Base-by-base conservation (phyloP, 805 yeast genomes). In the Candida sonorensis region DNA sequence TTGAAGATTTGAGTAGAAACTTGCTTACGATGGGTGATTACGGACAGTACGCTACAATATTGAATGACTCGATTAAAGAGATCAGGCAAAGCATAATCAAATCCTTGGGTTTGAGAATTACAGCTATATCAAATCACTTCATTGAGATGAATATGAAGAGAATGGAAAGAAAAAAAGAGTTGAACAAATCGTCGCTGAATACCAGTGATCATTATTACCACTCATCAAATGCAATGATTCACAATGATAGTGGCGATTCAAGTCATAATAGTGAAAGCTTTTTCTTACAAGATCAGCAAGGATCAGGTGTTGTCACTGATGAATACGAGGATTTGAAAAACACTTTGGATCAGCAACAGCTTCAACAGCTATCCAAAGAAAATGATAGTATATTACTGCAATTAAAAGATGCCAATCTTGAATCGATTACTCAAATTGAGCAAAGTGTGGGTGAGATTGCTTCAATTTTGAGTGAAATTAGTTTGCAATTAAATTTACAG, bases 401-500 rank as follows among this genome's bases (percentile, higher is more conserved):
- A 27, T 52, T 71, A 31, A 81, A 81, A 44, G 59, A 72, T n/a
- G 70, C 69, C 30, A 81, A 81, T 39, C 46, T 80, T 17, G 62
- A 69, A 25, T 75, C 77, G 38, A 81, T 78, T 7, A 75, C 72
- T 38, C 62, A 68, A 38, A 63, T 81, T 22, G 81, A 79, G 45
- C 61, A 61, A 17, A 71, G 84, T 2, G 75, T 81, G 55, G 51
- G 76, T 27, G 95, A 85, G 48, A 79, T 88, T 26, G 70, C 87
- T 1, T 72, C 77, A 34, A 55, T 88, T 40, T 90, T 87, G 48
- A 66, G 77, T 16, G 92, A 84, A 48, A 63, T 87, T 33, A 69
- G 84, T 10, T 64, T 77, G 34, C 94, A 88, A 51, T 62, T 87
- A 29, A 72, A 74, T 16, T 55, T 73, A 1, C 97, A 87, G 56